Evolutionary conservation across 768 basidiomycete species (phyloP).

Genomic region (Rhizopogon salebrosus): DNA sequence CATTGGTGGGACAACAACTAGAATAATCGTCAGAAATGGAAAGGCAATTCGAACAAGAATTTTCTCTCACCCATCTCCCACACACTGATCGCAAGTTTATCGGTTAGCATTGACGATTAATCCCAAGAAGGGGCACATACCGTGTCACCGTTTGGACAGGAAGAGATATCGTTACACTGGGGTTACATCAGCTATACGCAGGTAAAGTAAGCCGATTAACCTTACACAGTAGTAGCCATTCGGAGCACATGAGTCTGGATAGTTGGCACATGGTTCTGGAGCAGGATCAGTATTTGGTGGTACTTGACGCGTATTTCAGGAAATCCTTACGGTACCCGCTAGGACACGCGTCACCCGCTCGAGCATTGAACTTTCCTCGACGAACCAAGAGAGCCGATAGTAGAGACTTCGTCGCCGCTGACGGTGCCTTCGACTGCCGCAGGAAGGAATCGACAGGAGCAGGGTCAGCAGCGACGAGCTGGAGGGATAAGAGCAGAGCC

Average conservation of each 20-base stretch:
- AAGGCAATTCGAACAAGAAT: not conserved
- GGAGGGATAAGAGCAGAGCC: not conserved
- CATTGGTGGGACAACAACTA: constrained; percentile 13
- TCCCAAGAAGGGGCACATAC: constrained; percentile 3
- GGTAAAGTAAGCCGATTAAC: too few relatives aligned
- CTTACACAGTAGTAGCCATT: constrained; percentile 18
- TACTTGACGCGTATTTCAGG: not conserved
- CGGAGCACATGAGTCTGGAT: constrained; percentile 10
- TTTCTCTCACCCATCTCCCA: constrained; percentile 3
- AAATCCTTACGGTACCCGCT: not conserved
- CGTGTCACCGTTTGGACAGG: constrained; percentile 9
- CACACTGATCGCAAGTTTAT: constrained; percentile 7
- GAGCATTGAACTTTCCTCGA: not conserved
- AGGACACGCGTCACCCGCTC: not conserved
- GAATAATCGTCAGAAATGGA: not conserved
- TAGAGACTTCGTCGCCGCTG: not conserved
- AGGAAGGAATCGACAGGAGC: not conserved
- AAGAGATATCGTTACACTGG: constrained; percentile 7
- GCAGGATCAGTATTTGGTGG: not conserved
- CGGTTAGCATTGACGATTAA: not conserved
- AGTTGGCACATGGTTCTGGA: constrained; percentile 15
- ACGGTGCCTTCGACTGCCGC: not conserved
- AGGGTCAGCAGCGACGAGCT: not conserved
- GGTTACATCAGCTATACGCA: not conserved
- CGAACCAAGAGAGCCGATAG: not conserved